Percentiles rank a stretch among this genome's conserved stretches.
Conservation (phyloP, 2,329 filamentous ascomycete species). For the Arthrinium puccinioides region DNA sequence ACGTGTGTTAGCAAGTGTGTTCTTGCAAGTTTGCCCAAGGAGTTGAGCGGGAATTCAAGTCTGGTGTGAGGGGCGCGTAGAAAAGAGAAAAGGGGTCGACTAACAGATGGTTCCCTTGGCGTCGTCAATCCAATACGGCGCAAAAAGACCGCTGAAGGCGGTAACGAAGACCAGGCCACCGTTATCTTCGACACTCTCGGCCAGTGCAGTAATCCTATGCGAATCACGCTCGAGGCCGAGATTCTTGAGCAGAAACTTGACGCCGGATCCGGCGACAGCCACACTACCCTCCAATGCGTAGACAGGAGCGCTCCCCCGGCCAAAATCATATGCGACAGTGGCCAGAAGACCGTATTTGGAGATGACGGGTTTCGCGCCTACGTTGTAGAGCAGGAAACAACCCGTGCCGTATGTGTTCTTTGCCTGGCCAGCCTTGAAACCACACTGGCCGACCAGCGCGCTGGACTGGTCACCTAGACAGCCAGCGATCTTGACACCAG, state of each 20-base stretch:
- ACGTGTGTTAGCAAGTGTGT: slow-evolving; percentile 10
- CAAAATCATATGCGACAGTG: slow-evolving; percentile 83
- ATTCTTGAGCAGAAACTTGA: slow-evolving; percentile 67
- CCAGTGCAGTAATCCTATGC: slow-evolving; percentile 41
- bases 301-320: slow-evolving; percentile 49
- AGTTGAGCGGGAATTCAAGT: background rate
- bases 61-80: too few species aligned
- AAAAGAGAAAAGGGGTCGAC: slow-evolving; percentile 25
- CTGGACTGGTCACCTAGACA: slow-evolving; percentile 84
- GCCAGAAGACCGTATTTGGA: slow-evolving; percentile 75
- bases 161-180: slow-evolving; percentile 84
- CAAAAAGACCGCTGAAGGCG: slow-evolving; percentile 84
- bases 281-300: slow-evolving; percentile 83
- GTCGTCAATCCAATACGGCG: slow-evolving; percentile 92
- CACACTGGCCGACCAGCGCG: slow-evolving; percentile 78
- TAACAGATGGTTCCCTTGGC: slow-evolving; percentile 78
- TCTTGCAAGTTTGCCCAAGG: background rate
- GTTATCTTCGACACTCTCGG: slow-evolving; percentile 55
- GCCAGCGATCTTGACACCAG: slow-evolving; percentile 69
- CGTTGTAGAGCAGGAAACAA: slow-evolving; percentile 85
- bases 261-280: slow-evolving; percentile 72
- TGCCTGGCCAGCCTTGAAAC: slow-evolving; percentile 72
- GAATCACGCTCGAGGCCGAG: slow-evolving; percentile 50
- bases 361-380: slow-evolving; percentile 77
- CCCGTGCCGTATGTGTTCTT: slow-evolving; percentile 92